Evolutionary conservation across 805 yeast species (phyloP), one percentile per base, ranked within the genome.

Genomic region (Candida nitratophila): DNA sequence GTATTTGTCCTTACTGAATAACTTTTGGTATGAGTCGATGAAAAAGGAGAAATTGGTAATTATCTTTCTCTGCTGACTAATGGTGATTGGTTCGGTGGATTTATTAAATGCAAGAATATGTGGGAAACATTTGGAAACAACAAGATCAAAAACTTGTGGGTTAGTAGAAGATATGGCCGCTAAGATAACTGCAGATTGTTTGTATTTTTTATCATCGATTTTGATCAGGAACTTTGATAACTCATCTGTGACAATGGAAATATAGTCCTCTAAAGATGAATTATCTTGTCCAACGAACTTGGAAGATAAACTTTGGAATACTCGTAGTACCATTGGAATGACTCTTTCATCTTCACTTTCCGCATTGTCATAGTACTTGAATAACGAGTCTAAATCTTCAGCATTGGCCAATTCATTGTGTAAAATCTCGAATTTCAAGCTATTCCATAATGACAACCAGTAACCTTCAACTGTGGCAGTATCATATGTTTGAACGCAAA

Each of bases 371-470:
- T 64, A 65, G 39, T 63, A 63, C 17, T 52, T 48, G 32, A 53
- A 37, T 37, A 64, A 44, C 16, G 61, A 52, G 3, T 46, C 41
- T 36, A 60, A 44, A 22, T 56, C 57, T 27, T 60, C 59, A 12
- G 61, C 54, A 30, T 56, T 56, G 11, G 61, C 61, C 14, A 65
- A 43, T 64, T 84, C 86, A 36, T 81, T 82, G 59, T 91, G 96
- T 45, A 91, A 66, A n/a, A 91, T 73, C 61, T 91, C 96, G 59
- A 78, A 89, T 59, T 91, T 91, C 42, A 91, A 66, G 0, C 96
- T 86, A 52, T 86, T 84, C 96, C 96, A 93, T 4, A 91, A 57
- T 1, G 82, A 74, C 8, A 74, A 57, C 90, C 96, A 90, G 57
- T 77, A 73, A 11, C 71, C 71, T 27, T 72, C 64, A 10, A 85